These are phyloP conservation scores for Misopates orontium DNA, from an alignment of 257 asterid species.

Conservation along the genomic window DNA sequence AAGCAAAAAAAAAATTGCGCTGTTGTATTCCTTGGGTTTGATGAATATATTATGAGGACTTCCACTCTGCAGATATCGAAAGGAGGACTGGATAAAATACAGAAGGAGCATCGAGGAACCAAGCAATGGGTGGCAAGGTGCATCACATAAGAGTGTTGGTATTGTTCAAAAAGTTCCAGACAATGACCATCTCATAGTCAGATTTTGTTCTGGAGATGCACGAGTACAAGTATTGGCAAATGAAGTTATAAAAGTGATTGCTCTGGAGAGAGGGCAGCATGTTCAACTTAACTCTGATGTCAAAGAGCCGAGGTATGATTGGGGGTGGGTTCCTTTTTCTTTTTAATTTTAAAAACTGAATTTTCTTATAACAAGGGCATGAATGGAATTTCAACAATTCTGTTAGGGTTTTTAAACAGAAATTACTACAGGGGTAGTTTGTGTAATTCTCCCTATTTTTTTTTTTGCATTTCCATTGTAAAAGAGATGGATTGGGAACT, in stretches of 20 bases:
- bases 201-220: slow-evolving; percentile 80
- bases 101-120: slow-evolving; percentile 72
- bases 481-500: too few species aligned
- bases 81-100: slow-evolving; percentile 95
- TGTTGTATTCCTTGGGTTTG: slow-evolving; percentile 17
- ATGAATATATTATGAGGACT: slow-evolving; percentile 3
- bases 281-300: slow-evolving; percentile 89
- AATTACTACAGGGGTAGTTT: too few species aligned
- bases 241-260: slow-evolving; percentile 88
- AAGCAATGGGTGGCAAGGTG: slow-evolving; percentile 92
- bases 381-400: too few species aligned
- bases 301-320: slow-evolving; percentile 77
- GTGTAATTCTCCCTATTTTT: too few species aligned
- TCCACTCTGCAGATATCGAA: slow-evolving; percentile 53
- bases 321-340: too few species aligned
- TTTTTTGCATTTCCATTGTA: too few species aligned
- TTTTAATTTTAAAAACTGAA: too few species aligned
- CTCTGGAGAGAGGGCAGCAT: slow-evolving; percentile 97
- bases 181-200: slow-evolving; percentile 68
- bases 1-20: too few species aligned
- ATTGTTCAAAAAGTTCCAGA: slow-evolving; percentile 85
- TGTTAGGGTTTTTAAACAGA: too few species aligned
- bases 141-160: slow-evolving; percentile 84
- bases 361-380: too few species aligned
- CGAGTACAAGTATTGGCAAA: slow-evolving; percentile 50